Conservation (phyloP, 352 stramenopile genomes). For the Globisporangium yorkense region DNA sequence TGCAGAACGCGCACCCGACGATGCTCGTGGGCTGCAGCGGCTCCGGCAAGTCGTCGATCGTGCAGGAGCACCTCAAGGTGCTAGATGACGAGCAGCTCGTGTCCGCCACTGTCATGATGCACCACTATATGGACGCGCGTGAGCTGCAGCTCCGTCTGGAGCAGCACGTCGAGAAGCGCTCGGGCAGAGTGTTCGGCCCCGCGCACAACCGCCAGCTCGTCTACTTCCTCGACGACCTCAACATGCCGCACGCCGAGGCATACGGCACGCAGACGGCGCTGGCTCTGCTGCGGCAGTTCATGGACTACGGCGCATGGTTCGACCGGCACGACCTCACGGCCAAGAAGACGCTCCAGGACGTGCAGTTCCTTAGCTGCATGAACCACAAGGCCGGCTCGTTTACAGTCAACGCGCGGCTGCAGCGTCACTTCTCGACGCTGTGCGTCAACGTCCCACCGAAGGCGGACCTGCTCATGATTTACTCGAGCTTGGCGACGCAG, state of each 20-base stretch:
- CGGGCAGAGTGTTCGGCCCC: slow-evolving; percentile 79
- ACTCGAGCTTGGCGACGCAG: slow-evolving; percentile 52
- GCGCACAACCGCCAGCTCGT: slow-evolving; percentile 73
- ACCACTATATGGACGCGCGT: slow-evolving; percentile 86
- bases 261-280: slow-evolving; percentile 90
- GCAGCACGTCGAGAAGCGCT: slow-evolving; percentile 81
- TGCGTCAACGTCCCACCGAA: slow-evolving; percentile 62
- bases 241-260: slow-evolving; percentile 83
- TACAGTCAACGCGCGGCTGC: slow-evolving; percentile 78
- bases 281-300: slow-evolving; percentile 86
- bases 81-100: slow-evolving; percentile 49
- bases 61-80: slow-evolving; percentile 66
- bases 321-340: slow-evolving; percentile 81
- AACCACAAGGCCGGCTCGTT: slow-evolving; percentile 90
- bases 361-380: slow-evolving; percentile 87
- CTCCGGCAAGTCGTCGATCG: slow-evolving; percentile 80
- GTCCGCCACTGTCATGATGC: slow-evolving; percentile 62
- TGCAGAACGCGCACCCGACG: slow-evolving; percentile 38
- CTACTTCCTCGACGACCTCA: slow-evolving; percentile 90
- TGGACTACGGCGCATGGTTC: slow-evolving; percentile 91
- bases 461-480: slow-evolving; percentile 64
- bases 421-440: slow-evolving; percentile 87
- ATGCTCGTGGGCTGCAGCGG: slow-evolving; percentile 81
- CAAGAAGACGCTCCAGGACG: slow-evolving; percentile 87
- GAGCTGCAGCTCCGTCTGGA: slow-evolving; percentile 78